These are phyloP conservation scores for Solanum chiquidenum DNA, from an alignment of 257 asterid species.

Conservation along the genomic window DNA sequence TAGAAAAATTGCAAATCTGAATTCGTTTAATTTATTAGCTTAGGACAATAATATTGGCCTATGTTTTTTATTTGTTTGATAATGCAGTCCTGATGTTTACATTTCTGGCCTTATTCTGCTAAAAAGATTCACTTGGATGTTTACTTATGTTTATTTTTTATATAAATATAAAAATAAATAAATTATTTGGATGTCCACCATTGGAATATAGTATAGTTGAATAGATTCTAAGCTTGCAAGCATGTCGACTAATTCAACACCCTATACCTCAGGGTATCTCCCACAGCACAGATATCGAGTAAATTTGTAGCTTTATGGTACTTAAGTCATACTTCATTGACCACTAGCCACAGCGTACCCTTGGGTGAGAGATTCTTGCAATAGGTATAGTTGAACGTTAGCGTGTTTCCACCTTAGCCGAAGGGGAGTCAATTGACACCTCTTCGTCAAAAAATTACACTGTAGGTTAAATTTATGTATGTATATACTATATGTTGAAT, in stretches of 20 bases:
- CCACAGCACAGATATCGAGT: not conserved
- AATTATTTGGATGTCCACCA: not conserved
- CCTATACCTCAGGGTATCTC: not conserved
- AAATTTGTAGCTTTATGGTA: not conserved
- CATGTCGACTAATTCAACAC: not conserved
- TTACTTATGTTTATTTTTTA: not conserved
- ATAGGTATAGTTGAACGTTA: not conserved
- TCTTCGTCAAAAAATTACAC: not conserved
- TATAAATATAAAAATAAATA: not conserved
- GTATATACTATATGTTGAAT: not conserved
- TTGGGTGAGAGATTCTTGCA: not conserved
- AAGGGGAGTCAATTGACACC: not conserved
- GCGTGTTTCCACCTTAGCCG: not conserved
- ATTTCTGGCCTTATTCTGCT: not conserved
- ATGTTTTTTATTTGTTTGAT: not conserved
- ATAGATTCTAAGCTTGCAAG: not conserved
- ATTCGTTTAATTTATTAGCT: not conserved
- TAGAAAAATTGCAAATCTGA: not conserved
- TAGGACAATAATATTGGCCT: not conserved
- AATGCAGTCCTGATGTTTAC: constrained; percentile 1
- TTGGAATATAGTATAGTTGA: not conserved
- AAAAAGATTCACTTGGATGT: not conserved
- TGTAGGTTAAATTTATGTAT: not conserved
- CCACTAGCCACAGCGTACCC: not conserved
- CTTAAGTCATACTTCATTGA: not conserved